These are phyloP conservation scores for Lyophyllum shimeji DNA, from an alignment of 768 basidiomycete genomes.

Conservation along the genomic window DNA sequence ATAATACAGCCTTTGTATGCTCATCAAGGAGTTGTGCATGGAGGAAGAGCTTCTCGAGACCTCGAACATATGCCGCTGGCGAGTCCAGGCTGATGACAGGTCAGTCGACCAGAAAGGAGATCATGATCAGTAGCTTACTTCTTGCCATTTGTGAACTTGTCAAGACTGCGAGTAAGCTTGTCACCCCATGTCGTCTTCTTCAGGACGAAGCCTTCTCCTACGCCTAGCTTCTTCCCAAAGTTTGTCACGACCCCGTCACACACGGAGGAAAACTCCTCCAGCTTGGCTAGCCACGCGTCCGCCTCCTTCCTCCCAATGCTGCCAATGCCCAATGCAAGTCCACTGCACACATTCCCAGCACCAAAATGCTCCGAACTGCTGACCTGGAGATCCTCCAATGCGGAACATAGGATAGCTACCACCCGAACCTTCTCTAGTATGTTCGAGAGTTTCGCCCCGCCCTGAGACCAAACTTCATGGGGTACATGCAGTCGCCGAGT, in stretches of 20 bases:
- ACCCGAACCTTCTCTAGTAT: conserved; percentile 84
- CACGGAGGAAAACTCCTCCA: conserved; percentile 78
- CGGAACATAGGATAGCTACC: conserved; percentile 74
- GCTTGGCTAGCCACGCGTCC: conserved; percentile 71
- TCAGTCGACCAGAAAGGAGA: conserved; percentile 15
- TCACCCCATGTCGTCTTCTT: conserved; percentile 83
- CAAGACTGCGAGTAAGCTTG: conserved; percentile 71
- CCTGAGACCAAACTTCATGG: conserved; percentile 88
- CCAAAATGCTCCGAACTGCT: conserved; percentile 76
- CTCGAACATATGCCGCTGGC: conserved; percentile 79
- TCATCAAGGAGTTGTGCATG: conserved; percentile 84
- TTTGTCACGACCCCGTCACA: conserved; percentile 80
- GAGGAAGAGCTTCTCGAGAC: conserved; percentile 69
- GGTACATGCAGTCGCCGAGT: conserved; percentile 87
- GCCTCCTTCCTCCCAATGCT: conserved; percentile 77
- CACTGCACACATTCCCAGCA: conserved; percentile 75
- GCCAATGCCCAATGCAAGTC: conserved; percentile 72
- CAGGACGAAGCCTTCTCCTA: conserved; percentile 82
- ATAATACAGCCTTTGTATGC: conserved; percentile 73
- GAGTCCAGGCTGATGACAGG: conserved; percentile 71
- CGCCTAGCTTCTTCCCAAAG: conserved; percentile 86
- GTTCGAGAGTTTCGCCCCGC: conserved; percentile 81
- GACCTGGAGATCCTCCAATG: conserved; percentile 75
- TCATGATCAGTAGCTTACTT: conserved; percentile 51
- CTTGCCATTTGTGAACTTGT: conserved; percentile 87